Evolutionary conservation across 1,284 basidiomycete genomes (phyloP).

Genomic region (Salmacisia buchloeana): DNA sequence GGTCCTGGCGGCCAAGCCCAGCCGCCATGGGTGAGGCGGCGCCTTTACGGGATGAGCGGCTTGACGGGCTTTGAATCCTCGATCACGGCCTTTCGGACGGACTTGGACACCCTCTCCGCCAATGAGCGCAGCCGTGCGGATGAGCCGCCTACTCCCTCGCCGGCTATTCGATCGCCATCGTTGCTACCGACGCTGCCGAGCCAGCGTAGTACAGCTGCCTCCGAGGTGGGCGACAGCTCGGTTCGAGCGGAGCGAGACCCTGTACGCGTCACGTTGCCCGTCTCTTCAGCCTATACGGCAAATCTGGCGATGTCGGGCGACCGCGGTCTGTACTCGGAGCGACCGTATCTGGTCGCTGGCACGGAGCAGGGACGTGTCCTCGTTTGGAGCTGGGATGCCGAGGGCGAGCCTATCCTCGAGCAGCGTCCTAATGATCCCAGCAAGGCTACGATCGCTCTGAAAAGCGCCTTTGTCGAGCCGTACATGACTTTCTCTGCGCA

Average conservation of each 20-base stretch:
- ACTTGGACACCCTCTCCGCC: slow-evolving; percentile 31
- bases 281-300: neutral
- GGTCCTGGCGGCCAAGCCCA: too few species aligned
- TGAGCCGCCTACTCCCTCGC: neutral
- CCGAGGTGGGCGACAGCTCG: neutral
- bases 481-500: slow-evolving; percentile 36
- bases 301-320: neutral
- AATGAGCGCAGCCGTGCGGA: neutral
- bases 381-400: slow-evolving; percentile 39
- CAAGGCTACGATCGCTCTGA: too few species aligned
- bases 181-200: neutral
- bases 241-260: neutral
- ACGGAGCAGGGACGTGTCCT: slow-evolving; percentile 36
- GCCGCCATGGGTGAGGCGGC: too few species aligned
- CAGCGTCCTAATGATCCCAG: neutral
- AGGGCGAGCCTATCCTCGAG: slow-evolving; percentile 20
- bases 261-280: neutral
- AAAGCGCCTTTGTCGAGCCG: slow-evolving; percentile 53
- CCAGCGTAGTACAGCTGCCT: neutral
- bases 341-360: slow-evolving; percentile 40
- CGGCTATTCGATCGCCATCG: neutral
- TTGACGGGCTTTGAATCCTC: neutral
- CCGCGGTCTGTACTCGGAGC: slow-evolving; percentile 28
- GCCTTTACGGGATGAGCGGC: neutral
- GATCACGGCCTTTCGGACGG: slow-evolving; percentile 33